Conservation (phyloP, 495 filamentous ascomycete genomes). For the Penicillium goetzii region DNA sequence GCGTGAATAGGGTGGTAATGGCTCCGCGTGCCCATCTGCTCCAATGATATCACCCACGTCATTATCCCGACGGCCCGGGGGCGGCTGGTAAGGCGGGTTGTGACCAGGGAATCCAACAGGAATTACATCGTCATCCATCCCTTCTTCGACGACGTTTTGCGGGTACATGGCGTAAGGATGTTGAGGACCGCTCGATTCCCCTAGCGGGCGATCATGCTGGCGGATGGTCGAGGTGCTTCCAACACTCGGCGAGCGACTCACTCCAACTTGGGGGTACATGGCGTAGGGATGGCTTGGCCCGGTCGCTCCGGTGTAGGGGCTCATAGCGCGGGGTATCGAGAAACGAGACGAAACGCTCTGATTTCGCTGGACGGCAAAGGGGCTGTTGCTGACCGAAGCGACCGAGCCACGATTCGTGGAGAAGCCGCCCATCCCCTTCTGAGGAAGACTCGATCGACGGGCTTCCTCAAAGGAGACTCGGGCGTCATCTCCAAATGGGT, state of each 20-base stretch:
- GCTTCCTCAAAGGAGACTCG: slow-evolving; percentile 43
- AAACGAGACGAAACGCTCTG: slow-evolving; percentile 50
- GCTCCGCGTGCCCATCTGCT: slow-evolving; percentile 88
- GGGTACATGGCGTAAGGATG: slow-evolving; percentile 87
- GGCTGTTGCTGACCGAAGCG: slow-evolving; percentile 37
- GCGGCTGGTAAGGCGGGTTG: slow-evolving; percentile 65
- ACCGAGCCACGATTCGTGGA: slow-evolving; percentile 39
- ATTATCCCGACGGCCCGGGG: slow-evolving; percentile 77
- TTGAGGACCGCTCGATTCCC: slow-evolving; percentile 69
- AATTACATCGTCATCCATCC: slow-evolving; percentile 51
- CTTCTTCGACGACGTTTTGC: slow-evolving; percentile 69
- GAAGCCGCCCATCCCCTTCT: slow-evolving; percentile 42
- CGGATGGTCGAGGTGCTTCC: slow-evolving; percentile 65
- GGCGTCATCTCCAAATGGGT: slow-evolving; percentile 50
- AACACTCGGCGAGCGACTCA: slow-evolving; percentile 64
- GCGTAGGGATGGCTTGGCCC: slow-evolving; percentile 60
- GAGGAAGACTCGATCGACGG: slow-evolving; percentile 45
- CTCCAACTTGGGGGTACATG: slow-evolving; percentile 59
- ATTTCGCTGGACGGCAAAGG: slow-evolving; percentile 42
- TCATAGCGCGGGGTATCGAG: slow-evolving; percentile 52
- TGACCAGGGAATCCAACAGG: slow-evolving; percentile 77
- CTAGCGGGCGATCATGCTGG: slow-evolving; percentile 61
- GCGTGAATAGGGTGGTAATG: slow-evolving; percentile 84
- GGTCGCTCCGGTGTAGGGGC: slow-evolving; percentile 58
- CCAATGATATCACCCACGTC: slow-evolving; percentile 83